Percentiles rank a stretch among this genome's conserved stretches.
Evolutionary conservation across 2,329 filamentous ascomycete genomes (phyloP).

Genomic region (Coniella lustricola): DNA sequence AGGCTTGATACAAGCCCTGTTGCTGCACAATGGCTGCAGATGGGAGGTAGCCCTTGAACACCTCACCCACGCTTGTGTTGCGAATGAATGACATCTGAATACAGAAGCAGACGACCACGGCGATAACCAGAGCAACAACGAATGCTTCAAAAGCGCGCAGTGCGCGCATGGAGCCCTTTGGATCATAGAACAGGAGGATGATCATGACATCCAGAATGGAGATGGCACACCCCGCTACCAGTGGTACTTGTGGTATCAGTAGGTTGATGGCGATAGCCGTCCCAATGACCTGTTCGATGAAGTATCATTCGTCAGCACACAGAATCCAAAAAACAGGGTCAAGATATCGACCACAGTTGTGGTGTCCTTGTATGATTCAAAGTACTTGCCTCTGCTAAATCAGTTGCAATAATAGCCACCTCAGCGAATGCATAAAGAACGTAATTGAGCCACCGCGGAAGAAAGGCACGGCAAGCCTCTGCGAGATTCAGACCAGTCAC

Average conservation of each 20-base stretch:
- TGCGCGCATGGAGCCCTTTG: slow-evolving; percentile 50
- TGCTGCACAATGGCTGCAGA: slow-evolving; percentile 51
- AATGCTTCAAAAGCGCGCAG: slow-evolving; percentile 59
- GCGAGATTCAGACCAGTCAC: slow-evolving; percentile 63
- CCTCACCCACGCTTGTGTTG: slow-evolving; percentile 46
- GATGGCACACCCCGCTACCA: slow-evolving; percentile 62
- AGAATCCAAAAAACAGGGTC: background rate
- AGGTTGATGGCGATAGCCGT: slow-evolving; percentile 64
- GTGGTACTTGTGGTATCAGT: slow-evolving; percentile 53
- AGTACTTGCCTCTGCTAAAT: slow-evolving; percentile 54
- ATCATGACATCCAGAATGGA: slow-evolving; percentile 63
- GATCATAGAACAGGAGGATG: slow-evolving; percentile 60
- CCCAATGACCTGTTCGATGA: slow-evolving; percentile 49
- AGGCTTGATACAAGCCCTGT: slow-evolving; percentile 58
- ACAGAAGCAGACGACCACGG: slow-evolving; percentile 63
- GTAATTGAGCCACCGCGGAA: slow-evolving; percentile 59
- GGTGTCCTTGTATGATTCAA: too few species aligned
- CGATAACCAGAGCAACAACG: slow-evolving; percentile 57
- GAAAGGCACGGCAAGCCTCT: slow-evolving; percentile 56
- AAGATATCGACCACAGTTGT: too few species aligned
- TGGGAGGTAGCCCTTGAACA: slow-evolving; percentile 60
- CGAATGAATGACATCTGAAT: slow-evolving; percentile 59
- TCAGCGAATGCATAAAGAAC: slow-evolving; percentile 57
- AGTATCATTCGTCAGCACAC: background rate
- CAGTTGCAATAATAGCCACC: slow-evolving; percentile 62